Base-by-base conservation (phyloP, 352 stramenopile genomes). In the Globisporangium barbulae region DNA sequence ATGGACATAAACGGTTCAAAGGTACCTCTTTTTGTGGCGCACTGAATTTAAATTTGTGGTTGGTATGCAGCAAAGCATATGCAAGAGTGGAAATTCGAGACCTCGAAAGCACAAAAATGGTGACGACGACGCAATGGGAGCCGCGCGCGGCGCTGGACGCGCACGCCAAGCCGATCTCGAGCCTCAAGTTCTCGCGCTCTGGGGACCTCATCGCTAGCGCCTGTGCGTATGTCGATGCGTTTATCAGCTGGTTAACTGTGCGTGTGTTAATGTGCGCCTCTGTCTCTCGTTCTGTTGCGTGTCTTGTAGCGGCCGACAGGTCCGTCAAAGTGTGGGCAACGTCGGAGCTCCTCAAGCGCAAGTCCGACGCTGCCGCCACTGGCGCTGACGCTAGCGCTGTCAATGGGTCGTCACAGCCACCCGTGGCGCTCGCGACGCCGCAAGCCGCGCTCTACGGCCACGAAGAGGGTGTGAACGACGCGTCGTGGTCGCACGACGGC, bases 401-500 rank as follows among this genome's bases (percentile, higher is more conserved):
- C 5, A n/a, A 50, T 15, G 13, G 17, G 39, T 5, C 33, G 30
- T 22, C 35, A 35, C 5, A 31, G 5, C 17, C 28, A 10, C 30
- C 30, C 17, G 5, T 48, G 15, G 17, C 17, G 19, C 33, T 58
- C 13, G 58, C 60, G 5, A 31, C 71, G 50, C 75, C 77, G 5
- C 64, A 70, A 25, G 64, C 68, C 33, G 78, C 76, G 37, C 64
- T 97, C 5, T 83, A 81, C 47, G 95, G 94, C n/a, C 96, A 99
- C 72, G 79, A 92, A 53, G 81, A 97, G 49, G 97, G 97, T 28
- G 89, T 99, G 19, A 98, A 97, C 35, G 94, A 97, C 60, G 85
- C 97, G 9, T 79, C 88, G 22, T 99, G 96, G 96, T 97, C 83
- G 12, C 75, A 78, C 5, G 87, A 96, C 53, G 78, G 82, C 10